phyloP scores from a whole-genome alignment of 768 basidiomycete species.

The Asterophora lycoperdoides region DNA sequence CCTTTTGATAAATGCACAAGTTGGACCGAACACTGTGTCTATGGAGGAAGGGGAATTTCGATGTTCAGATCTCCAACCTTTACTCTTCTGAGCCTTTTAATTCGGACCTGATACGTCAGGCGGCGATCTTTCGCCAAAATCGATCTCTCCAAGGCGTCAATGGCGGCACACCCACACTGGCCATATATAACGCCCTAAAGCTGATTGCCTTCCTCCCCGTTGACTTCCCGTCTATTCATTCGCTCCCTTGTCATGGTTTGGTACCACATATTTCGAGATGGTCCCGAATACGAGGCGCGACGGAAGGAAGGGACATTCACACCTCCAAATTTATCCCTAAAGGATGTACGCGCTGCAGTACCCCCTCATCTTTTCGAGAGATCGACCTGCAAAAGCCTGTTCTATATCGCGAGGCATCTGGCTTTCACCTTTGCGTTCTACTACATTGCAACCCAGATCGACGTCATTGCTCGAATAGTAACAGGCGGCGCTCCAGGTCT shows the following conservation, averaged over 20 bases:
- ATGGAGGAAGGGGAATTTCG: conserved; percentile 10
- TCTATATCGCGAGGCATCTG: conserved; percentile 41
- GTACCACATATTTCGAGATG: conserved; percentile 42
- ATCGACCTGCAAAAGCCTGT: conserved; percentile 39
- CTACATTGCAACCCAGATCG: conserved; percentile 35
- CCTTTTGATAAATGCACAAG: too few species aligned
- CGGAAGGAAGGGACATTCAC: conserved; percentile 33
- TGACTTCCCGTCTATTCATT: neutral
- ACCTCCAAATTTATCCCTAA: conserved; percentile 39
- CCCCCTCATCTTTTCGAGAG: conserved; percentile 44
- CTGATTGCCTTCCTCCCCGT: neutral
- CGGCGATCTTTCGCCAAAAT: conserved; percentile 11
- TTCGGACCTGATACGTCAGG: conserved; percentile 15
- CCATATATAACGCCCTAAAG: conserved; percentile 9
- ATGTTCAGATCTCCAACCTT: conserved; percentile 11
- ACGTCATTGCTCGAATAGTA: conserved; percentile 8
- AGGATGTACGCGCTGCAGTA: conserved; percentile 44
- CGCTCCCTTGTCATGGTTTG: conserved; percentile 28
- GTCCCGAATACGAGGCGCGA: conserved; percentile 48
- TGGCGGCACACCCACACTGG: conserved; percentile 7
- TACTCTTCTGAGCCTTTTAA: conserved; percentile 9
- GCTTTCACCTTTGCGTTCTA: conserved; percentile 35
- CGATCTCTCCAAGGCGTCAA: conserved; percentile 16
- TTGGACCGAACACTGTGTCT: neutral
- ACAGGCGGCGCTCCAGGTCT: conserved; percentile 7